phyloP scores from a whole-genome alignment of 1,284 basidiomycete species.

The Austroboletus novae-zelandiae region DNA sequence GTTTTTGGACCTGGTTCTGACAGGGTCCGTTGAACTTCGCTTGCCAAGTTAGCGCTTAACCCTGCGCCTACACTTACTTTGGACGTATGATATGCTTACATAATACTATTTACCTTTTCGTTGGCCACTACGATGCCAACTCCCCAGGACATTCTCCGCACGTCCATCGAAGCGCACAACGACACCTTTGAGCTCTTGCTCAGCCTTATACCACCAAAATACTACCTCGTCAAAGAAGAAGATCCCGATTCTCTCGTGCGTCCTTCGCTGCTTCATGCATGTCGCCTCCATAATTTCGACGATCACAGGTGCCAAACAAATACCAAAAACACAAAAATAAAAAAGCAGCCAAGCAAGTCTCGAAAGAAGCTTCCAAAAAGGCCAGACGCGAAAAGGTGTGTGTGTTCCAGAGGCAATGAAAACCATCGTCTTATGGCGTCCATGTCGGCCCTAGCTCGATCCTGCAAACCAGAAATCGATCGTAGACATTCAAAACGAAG shows the following conservation, averaged over 20 bases:
- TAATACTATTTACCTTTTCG: not conserved
- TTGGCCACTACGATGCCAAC: slow-evolving; percentile 45
- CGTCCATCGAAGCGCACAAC: slow-evolving; percentile 81
- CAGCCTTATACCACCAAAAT: slow-evolving; percentile 83
- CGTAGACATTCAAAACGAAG: slow-evolving; percentile 69
- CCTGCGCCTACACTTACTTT: too few species aligned
- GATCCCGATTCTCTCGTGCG: slow-evolving; percentile 14
- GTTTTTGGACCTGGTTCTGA: too few species aligned
- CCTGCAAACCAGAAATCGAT: slow-evolving; percentile 85
- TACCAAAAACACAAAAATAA: slow-evolving; percentile 89
- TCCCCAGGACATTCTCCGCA: slow-evolving; percentile 47
- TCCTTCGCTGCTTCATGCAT: not conserved
- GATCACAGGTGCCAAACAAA: slow-evolving; percentile 59
- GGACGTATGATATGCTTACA: too few species aligned
- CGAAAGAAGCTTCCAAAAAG: slow-evolving; percentile 85
- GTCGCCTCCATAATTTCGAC: not conserved
- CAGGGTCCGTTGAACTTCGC: too few species aligned
- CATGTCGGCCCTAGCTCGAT: slow-evolving; percentile 73
- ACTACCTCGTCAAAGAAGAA: slow-evolving; percentile 75
- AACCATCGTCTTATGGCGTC: not conserved
- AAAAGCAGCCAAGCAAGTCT: slow-evolving; percentile 77
- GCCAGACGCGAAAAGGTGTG: slow-evolving; percentile 80
- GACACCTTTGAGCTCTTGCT: slow-evolving; percentile 78
- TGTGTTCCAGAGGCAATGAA: not conserved
- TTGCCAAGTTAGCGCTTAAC: too few species aligned